Evolutionary conservation across 2,329 filamentous ascomycete species (phyloP).

Genomic region (Dendrostoma leiphaemia): DNA sequence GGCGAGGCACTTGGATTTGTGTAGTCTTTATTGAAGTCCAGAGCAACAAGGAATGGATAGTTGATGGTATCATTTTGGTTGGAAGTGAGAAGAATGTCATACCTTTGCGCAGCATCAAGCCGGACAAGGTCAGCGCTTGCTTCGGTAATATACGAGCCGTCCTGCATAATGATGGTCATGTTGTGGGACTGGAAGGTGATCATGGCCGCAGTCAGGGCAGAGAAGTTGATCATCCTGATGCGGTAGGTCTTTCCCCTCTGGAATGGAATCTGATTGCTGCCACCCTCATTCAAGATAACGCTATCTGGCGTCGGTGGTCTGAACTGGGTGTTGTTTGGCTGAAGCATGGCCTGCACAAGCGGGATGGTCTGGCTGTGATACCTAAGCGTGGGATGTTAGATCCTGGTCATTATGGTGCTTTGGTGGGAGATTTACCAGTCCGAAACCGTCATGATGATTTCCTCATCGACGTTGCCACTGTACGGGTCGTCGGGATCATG

Average conservation of each 20-base stretch:
- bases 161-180: constrained; percentile 45
- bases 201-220: constrained; percentile 41
- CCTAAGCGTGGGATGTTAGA: constrained; percentile 27
- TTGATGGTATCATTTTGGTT: constrained; percentile 34
- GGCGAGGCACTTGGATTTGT: constrained; percentile 28
- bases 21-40: constrained; percentile 44
- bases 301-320: constrained; percentile 39
- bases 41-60: constrained; percentile 40
- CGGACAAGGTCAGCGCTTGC: constrained; percentile 36
- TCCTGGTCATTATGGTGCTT: too few relatives aligned
- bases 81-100: constrained; percentile 39
- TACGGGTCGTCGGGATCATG: constrained; percentile 53
- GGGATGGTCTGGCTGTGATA: constrained; percentile 39
- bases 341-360: constrained; percentile 39
- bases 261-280: constrained; percentile 34
- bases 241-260: constrained; percentile 44
- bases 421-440: constrained; percentile 30
- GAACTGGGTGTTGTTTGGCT: constrained; percentile 36
- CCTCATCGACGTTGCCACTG: constrained; percentile 47
- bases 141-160: constrained; percentile 39
- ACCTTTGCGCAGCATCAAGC: constrained; percentile 42
- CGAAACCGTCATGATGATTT: constrained; percentile 45
- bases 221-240: constrained; percentile 44
- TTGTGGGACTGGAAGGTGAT: constrained; percentile 42
- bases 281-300: constrained; percentile 43